Evolutionary conservation across 495 filamentous ascomycete species (phyloP).

Genomic region (Aspergillus egyptiacus): DNA sequence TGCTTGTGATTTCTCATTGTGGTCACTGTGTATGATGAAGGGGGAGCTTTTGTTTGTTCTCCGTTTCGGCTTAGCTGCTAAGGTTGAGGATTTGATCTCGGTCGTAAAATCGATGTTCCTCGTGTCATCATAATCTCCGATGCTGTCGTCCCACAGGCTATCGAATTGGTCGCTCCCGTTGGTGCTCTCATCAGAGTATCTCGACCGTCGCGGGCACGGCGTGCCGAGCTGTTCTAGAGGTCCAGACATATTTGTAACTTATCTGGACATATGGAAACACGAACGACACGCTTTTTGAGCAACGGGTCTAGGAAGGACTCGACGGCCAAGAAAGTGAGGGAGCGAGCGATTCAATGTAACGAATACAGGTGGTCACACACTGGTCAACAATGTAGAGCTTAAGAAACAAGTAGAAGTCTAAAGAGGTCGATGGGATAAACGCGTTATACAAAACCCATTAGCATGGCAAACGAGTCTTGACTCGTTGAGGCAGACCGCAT

Average conservation of each 20-base stretch:
- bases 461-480: not conserved
- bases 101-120: constrained; percentile 35
- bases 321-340: not conserved
- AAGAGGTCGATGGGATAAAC: not conserved
- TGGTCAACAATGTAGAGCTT: not conserved
- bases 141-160: constrained; percentile 22
- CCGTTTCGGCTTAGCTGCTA: constrained; percentile 31
- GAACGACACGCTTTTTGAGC: not conserved
- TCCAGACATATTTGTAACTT: constrained; percentile 25
- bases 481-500: constrained; percentile 12
- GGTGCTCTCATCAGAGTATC: constrained; percentile 14
- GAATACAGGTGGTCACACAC: not conserved
- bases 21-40: constrained; percentile 35
- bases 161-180: constrained; percentile 20
- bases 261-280: not conserved
- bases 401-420: not conserved
- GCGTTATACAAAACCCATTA: not conserved
- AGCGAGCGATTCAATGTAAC: not conserved
- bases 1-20: constrained; percentile 11
- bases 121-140: constrained; percentile 24
- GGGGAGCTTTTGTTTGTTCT: constrained; percentile 19
- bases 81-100: constrained; percentile 25
- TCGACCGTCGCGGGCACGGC: constrained; percentile 26
- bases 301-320: not conserved
- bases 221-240: constrained; percentile 23